Percentiles rank a stretch among this genome's conserved stretches.
Evolutionary conservation across 2,329 filamentous ascomycete genomes (phyloP).

Genomic region (Penicillium sp.): DNA sequence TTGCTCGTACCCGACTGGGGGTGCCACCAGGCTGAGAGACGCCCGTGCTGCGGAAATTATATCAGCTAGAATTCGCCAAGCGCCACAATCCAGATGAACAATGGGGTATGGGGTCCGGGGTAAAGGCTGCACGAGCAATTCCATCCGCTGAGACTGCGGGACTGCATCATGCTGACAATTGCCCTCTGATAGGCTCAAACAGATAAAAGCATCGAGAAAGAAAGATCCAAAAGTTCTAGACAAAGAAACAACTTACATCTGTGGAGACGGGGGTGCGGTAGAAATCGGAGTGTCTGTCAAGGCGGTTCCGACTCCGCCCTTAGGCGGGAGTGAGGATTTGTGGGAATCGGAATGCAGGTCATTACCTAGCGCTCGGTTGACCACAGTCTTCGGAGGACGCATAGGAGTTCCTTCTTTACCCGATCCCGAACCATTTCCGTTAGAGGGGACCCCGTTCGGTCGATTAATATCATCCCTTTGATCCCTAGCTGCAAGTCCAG

Average conservation of each 20-base stretch:
- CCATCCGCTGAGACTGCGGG: neutral
- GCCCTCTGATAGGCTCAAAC: slow-evolving; percentile 3
- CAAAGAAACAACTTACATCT: slow-evolving; percentile 50
- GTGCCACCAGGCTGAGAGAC: slow-evolving; percentile 49
- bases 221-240: slow-evolving; percentile 6
- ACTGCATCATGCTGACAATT: slow-evolving; percentile 1
- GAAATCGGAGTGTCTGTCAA: slow-evolving; percentile 61
- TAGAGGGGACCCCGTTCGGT: slow-evolving; percentile 22
- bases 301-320: slow-evolving; percentile 51
- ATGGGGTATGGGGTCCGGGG: slow-evolving; percentile 7
- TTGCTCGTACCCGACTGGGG: slow-evolving; percentile 77
- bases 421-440: slow-evolving; percentile 23
- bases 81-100: neutral
- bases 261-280: slow-evolving; percentile 60
- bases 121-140: neutral
- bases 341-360: slow-evolving; percentile 40
- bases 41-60: slow-evolving; percentile 20
- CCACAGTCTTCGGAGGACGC: slow-evolving; percentile 39
- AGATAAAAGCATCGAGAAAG: slow-evolving; percentile 1
- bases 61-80: slow-evolving; percentile 8
- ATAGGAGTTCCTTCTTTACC: slow-evolving; percentile 35
- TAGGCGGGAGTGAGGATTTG: slow-evolving; percentile 34
- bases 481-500: slow-evolving; percentile 22
- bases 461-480: slow-evolving; percentile 21
- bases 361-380: slow-evolving; percentile 44